Percentiles rank a stretch among this genome's conserved stretches.
Conservation (phyloP, 768 basidiomycete genomes). For the Phylloporus sp. region DNA sequence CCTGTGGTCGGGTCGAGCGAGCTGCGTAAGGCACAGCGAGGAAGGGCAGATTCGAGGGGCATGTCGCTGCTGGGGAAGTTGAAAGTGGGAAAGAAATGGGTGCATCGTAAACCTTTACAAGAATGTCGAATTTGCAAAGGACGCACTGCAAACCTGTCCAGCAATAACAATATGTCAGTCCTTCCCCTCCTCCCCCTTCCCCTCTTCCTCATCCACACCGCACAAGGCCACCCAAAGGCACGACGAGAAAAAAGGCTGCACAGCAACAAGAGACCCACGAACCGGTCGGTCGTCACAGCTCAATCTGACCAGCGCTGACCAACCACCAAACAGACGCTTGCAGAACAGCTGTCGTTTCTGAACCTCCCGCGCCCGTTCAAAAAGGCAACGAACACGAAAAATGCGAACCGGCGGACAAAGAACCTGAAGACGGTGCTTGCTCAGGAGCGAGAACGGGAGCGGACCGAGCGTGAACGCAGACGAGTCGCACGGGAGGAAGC, state of each 20-base stretch:
- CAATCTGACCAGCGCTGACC: neutral
- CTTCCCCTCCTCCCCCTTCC: neutral
- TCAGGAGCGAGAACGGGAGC: constrained; percentile 75
- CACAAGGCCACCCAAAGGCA: neutral
- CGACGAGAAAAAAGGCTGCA: no score
- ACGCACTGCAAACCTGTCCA: no score
- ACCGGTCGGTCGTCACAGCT: no score
- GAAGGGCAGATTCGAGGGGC: constrained; percentile 3
- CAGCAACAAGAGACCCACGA: no score
- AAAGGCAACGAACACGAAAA: constrained; percentile 64
- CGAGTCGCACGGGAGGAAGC: constrained; percentile 45
- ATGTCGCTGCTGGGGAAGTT: no score
- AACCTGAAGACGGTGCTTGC: constrained; percentile 74
- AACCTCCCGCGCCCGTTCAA: constrained; percentile 74
- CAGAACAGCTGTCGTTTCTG: constrained; percentile 70
- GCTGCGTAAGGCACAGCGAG: constrained; percentile 42
- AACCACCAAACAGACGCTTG: constrained; percentile 49
- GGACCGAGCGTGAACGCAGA: constrained; percentile 57
- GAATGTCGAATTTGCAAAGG: no score
- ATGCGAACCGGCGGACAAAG: constrained; percentile 67
- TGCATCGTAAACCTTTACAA: no score
- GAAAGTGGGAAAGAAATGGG: no score
- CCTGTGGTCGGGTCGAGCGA: constrained; percentile 60
- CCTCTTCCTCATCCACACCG: neutral
- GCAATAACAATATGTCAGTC: no score